Conservation (phyloP, 495 filamentous ascomycete genomes). For the Penicillium odoratum region DNA sequence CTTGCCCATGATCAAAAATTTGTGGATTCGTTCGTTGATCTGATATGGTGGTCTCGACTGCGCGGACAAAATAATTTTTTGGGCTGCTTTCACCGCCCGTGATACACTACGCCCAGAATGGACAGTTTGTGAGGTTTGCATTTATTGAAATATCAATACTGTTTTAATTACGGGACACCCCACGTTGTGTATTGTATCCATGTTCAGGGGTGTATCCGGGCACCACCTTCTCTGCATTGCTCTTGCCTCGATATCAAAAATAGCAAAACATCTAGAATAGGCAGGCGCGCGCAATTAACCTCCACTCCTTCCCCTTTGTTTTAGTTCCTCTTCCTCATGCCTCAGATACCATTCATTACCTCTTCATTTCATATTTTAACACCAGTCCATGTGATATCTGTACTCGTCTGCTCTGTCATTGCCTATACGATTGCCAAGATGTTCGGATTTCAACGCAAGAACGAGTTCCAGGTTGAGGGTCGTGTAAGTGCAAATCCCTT, state of each 20-base stretch:
- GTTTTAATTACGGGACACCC: conserved; percentile 10
- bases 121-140: conserved; percentile 27
- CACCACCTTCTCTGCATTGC: conserved; percentile 2
- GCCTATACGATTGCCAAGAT: conserved; percentile 53
- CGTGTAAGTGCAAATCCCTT: conserved; percentile 53
- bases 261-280: conserved; percentile 3
- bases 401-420: conserved; percentile 48
- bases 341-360: conserved; percentile 28
- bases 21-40: conserved; percentile 3
- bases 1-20: conserved; percentile 62
- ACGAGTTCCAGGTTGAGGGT: conserved; percentile 80
- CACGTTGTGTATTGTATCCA: conserved; percentile 1
- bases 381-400: conserved; percentile 39
- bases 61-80: conserved; percentile 42
- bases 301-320: conserved; percentile 12
- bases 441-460: conserved; percentile 64
- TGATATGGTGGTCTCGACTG: conserved; percentile 15
- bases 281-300: conserved; percentile 9
- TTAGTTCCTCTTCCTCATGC: conserved; percentile 28
- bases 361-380: conserved; percentile 28
- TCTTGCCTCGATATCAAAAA: conserved; percentile 9
- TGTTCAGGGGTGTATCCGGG: conserved; percentile 6
- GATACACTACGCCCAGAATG: conserved; percentile 17
- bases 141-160: conserved; percentile 15
- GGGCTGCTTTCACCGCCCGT: conserved; percentile 32